Evolutionary conservation across 1,139 yeast genomes (phyloP), one percentile per base, ranked within the genome.

Genomic region (Meyerozyma carpophila): DNA sequence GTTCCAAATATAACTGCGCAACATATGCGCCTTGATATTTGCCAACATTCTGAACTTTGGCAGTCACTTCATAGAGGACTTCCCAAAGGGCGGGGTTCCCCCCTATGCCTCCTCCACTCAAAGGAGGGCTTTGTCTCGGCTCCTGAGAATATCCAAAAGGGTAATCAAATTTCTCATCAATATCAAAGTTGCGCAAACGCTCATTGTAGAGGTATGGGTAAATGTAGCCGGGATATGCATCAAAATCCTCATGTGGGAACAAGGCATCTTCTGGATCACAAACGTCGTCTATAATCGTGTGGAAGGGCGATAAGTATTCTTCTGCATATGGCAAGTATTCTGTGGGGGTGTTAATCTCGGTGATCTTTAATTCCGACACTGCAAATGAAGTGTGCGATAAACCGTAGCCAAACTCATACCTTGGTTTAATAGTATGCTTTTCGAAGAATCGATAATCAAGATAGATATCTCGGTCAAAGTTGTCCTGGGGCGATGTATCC

Each of bases 341-440:
- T 2, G 75, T 59, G 8, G 82, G 81, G 4, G 75, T 58, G 42
- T 60, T 58, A 2, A 72, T 61, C 53, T 75, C 76, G 16, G 57
- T 56, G 29, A 79, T 70, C 39, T 63, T 61, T 46, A 73, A 61
- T 45, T 66, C 70, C 14, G 62, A 59, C 18, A 77, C 57, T 32
- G 67, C 59, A 52, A 78, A 81, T 41, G 61, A 65, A 1, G 84
- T 69, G 54, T 77, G 81, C 3, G 83, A 78, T 46, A 81, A 62
- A 6, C 87, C 86, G 60, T 57, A 78, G 1, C 86, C 87, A 61
- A 81, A 81, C 48, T 77, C 84, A 58, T 62, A 82, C 40, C 84
- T 62, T 20, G 85, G 84, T 50, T 70, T 70, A 34, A 79, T 75
- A 47, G 74, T 71, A 49, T 75, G 69, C 55, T 78, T 74, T 52